Evolutionary conservation across 257 asterid species (phyloP).

Genomic region (Nicotiana attenuata): DNA sequence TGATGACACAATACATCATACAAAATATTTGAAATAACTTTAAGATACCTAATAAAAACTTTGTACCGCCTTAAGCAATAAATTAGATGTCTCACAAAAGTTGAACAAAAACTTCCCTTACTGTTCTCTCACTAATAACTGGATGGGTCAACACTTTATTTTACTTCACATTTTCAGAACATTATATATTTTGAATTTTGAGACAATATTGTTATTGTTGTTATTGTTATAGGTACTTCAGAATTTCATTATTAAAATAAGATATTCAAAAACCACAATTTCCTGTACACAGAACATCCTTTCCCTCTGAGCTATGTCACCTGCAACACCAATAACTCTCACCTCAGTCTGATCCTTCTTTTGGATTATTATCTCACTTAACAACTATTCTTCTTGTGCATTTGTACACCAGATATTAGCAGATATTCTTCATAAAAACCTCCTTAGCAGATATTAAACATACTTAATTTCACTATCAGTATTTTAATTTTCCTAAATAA

Average conservation of each 20-base stretch:
- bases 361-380: not conserved
- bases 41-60: no score
- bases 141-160: not conserved
- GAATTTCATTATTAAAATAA: not conserved
- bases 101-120: no score
- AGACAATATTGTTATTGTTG: not conserved
- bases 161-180: not conserved
- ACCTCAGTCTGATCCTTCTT: not conserved
- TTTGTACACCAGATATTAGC: not conserved
- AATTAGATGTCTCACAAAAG: no score
- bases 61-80: no score
- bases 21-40: not conserved
- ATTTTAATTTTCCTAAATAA: not conserved
- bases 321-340: not conserved
- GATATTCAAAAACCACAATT: not conserved
- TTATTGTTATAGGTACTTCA: not conserved
- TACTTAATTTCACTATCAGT: not conserved
- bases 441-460: not conserved
- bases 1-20: not conserved
- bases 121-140: no score
- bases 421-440: not conserved
- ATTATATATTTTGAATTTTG: not conserved
- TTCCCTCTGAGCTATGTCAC: not conserved
- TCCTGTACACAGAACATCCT: not conserved
- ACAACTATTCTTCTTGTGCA: not conserved